phyloP scores from a whole-genome alignment of 306 rosid genomes.

The Ziziphus jujuba region DNA sequence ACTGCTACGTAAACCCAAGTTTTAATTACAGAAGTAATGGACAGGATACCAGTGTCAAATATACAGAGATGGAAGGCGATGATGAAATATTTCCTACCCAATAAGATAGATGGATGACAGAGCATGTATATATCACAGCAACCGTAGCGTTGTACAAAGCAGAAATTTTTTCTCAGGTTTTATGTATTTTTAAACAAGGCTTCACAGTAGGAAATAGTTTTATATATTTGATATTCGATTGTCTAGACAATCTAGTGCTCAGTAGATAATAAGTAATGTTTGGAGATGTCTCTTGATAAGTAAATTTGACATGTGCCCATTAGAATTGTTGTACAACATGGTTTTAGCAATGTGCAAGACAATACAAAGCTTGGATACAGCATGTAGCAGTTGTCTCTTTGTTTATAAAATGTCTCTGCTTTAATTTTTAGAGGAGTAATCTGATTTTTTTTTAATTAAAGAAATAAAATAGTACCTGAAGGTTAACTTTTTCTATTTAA shows the following conservation, averaged over 20 bases:
- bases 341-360: no score
- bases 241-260: slow-evolving; percentile 5
- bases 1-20: slow-evolving; percentile 76
- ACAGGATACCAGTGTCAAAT: slow-evolving; percentile 68
- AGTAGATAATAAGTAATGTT: not conserved
- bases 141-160: no score
- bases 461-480: no score
- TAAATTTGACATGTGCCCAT: not conserved
- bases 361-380: not conserved
- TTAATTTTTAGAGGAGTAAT: no score
- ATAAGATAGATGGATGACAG: slow-evolving; percentile 39
- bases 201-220: not conserved
- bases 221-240: slow-evolving; percentile 9
- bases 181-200: slow-evolving; percentile 34
- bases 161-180: slow-evolving; percentile 11
- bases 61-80: slow-evolving; percentile 55
- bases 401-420: no score
- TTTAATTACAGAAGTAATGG: slow-evolving; percentile 71
- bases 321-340: slow-evolving; percentile 19
- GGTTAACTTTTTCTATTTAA: no score
- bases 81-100: slow-evolving; percentile 55
- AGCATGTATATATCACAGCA: slow-evolving; percentile 34
- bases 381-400: no score
- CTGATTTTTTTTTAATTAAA: no score
- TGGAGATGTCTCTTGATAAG: slow-evolving; percentile 18